These are phyloP conservation scores for Gamsiella multidivaricata DNA, from an alignment of 192 early-diverging fungal genomes.

Conservation along the genomic window DNA sequence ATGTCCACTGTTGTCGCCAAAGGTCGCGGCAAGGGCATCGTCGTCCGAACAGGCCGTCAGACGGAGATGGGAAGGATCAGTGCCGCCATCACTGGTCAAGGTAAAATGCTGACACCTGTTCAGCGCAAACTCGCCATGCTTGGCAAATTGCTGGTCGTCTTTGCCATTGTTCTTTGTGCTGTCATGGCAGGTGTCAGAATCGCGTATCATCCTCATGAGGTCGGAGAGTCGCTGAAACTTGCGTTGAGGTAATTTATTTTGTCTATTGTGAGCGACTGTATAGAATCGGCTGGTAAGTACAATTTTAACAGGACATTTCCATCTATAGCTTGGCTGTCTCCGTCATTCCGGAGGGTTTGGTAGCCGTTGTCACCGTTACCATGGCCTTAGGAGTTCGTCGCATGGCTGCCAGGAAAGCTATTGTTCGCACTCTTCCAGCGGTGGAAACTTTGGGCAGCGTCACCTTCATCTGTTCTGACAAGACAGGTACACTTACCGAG, in stretches of 20 bases:
- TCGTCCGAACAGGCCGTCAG: constrained; percentile 85
- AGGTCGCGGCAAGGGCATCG: constrained; percentile 92
- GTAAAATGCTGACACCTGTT: constrained; percentile 70
- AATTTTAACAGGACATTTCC: neutral
- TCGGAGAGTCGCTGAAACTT: constrained; percentile 80
- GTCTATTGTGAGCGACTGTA: too few species aligned
- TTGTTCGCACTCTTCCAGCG: constrained; percentile 91
- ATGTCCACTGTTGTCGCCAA: constrained; percentile 94
- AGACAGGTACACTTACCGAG: constrained; percentile 96
- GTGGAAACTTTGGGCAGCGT: constrained; percentile 97
- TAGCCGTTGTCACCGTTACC: constrained; percentile 96
- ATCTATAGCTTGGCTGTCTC: constrained; percentile 85
- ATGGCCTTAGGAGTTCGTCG: constrained; percentile 97
- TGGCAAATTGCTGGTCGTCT: constrained; percentile 85
- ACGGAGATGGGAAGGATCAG: constrained; percentile 98
- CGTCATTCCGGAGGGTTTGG: constrained; percentile 97
- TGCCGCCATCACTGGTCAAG: constrained; percentile 79
- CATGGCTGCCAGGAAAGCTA: constrained; percentile 90
- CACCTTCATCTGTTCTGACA: constrained; percentile 98
- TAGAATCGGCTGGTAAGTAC: too few species aligned
- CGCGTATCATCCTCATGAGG: constrained; percentile 67
- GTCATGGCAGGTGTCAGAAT: constrained; percentile 88
- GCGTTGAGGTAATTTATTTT: constrained; percentile 89
- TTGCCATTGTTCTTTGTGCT: constrained; percentile 85
- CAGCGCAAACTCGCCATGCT: constrained; percentile 81